Evolutionary conservation across 129 eudicot genomes (phyloP), one percentile per base, ranked within the genome.

Genomic region (Flaveria sonorensis): DNA sequence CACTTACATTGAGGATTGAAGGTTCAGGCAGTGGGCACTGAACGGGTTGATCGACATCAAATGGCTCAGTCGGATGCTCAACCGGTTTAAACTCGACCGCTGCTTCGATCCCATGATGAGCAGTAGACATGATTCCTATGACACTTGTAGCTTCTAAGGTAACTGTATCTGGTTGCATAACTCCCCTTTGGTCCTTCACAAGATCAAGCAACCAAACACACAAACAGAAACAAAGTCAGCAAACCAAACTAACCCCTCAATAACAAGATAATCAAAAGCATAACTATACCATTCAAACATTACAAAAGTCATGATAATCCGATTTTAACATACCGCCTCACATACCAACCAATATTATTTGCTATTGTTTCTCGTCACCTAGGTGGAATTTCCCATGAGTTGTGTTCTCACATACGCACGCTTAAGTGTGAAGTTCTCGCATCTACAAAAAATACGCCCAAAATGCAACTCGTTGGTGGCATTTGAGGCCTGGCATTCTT

Each of bases 11-110:
- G 59, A 94, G 90, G 51, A 94, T 91, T 48, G 99, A 94, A 53
- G 99, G 99, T 77, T 94, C 99, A 0, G 96, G 97, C 70, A 91
- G 69, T 0, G 99, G 99, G 84, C 99, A 94, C 53, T 81, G 97
- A 71, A 94, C 78, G 43, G n/a, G 99, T 46, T 68, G 89, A 91
- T 94, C 97, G 47, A 86, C 78, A 55, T 94, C 96, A 43, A 89
- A 83, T 57, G 97, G 99, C 76, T 91, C 99, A 12, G 74, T 48
- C 20, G 99, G 99, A 77, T 85, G 94, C 60, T 91, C 96, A 1
- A 89, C 92, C 2, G 96, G 99, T 75, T 87, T 94, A 69, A 94
- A 91, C 83, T 94, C 99, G 68, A 86, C 82, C 3, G 93, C 94
- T 47, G 85, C 79, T 84, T 91, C 99, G 68, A 91, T 88, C 36